Evolutionary conservation across 805 yeast species (phyloP).

Genomic region (Saccharomycopsis guyanensis): DNA sequence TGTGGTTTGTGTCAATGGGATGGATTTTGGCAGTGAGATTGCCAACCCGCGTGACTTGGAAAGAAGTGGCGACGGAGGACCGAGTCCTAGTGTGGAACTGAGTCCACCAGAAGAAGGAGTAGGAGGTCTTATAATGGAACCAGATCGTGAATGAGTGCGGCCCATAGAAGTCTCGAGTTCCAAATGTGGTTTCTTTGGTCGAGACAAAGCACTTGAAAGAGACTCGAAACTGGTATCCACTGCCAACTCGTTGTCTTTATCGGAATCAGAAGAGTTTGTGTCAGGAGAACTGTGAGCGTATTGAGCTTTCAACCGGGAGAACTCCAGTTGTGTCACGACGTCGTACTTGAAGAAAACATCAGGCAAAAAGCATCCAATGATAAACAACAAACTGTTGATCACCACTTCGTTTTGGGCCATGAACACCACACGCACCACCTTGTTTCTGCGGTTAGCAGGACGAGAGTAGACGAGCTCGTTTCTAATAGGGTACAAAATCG

Average conservation of each 20-base stretch:
- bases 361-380: slow-evolving; percentile 17
- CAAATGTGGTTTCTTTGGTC: slow-evolving; percentile 1
- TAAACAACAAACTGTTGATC: slow-evolving; percentile 12
- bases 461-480: slow-evolving; percentile 6
- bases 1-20: slow-evolving; percentile 10
- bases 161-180: not conserved
- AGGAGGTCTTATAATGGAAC: slow-evolving; percentile 1
- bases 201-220: not conserved
- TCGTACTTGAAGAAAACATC: slow-evolving; percentile 17
- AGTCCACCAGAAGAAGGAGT: slow-evolving; percentile 1
- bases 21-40: slow-evolving; percentile 17
- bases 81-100: not conserved
- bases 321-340: slow-evolving; percentile 9
- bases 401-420: slow-evolving; percentile 13
- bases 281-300: not conserved
- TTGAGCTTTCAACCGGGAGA: not conserved
- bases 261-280: not conserved
- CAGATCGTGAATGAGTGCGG: not conserved
- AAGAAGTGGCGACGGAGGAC: slow-evolving; percentile 10
- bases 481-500: slow-evolving; percentile 13
- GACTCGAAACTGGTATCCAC: slow-evolving; percentile 5
- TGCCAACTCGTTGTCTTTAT: not conserved
- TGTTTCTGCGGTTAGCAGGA: slow-evolving; percentile 14
- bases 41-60: slow-evolving; percentile 5
- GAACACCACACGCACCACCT: slow-evolving; percentile 16